These are phyloP conservation scores for Venturia pyrina DNA, from an alignment of 2,329 filamentous ascomycete genomes.

Conservation along the genomic window DNA sequence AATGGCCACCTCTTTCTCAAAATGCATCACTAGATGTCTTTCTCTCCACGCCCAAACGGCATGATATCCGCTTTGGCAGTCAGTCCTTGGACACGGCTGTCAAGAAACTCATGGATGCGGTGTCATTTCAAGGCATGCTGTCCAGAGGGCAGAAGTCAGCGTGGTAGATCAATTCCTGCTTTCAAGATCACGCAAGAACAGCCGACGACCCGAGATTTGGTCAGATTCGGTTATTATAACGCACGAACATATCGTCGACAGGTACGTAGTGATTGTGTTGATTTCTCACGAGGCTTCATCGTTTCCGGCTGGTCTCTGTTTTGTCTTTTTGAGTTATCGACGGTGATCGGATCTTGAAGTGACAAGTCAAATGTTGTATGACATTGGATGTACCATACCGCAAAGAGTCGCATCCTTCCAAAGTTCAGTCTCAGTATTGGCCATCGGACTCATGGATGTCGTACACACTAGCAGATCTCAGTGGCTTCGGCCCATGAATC, in stretches of 20 bases:
- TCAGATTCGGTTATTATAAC: not conserved
- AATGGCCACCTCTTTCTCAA: not conserved
- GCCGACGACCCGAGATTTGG: not conserved
- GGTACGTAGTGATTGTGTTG: not conserved
- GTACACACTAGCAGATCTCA: not conserved
- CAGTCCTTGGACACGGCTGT: not conserved
- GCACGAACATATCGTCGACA: not conserved
- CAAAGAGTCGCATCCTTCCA: not conserved
- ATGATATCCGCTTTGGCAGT: not conserved
- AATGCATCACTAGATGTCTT: not conserved
- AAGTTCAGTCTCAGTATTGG: not conserved
- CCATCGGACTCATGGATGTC: not conserved
- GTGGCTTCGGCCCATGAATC: not conserved
- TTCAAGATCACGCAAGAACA: not conserved
- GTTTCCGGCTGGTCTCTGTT: not conserved
- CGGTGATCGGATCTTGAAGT: not conserved
- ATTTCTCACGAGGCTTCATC: not conserved
- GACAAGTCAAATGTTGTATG: not conserved
- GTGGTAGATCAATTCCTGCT: not conserved
- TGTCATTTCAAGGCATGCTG: not conserved
- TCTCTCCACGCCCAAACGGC: not conserved
- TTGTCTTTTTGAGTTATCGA: not conserved
- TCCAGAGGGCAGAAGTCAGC: not conserved
- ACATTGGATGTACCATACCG: not conserved
- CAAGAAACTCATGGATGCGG: not conserved